These are phyloP conservation scores for Fallopia convolvulus DNA, from an alignment of 148 eudicot genomes.

Conservation along the genomic window DNA sequence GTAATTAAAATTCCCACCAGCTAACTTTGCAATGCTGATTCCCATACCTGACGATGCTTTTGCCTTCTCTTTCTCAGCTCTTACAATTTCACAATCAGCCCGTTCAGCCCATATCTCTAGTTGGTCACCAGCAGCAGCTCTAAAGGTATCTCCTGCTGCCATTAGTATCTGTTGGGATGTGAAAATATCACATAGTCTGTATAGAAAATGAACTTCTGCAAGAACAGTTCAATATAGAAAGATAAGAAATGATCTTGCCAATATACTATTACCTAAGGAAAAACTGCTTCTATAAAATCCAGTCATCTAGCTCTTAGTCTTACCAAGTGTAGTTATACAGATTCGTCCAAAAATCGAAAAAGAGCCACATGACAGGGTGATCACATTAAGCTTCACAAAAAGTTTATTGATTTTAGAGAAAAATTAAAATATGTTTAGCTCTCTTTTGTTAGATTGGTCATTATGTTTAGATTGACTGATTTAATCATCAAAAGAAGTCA, in stretches of 20 bases:
- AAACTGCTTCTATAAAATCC: not conserved
- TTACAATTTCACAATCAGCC: slow-evolving; percentile 86
- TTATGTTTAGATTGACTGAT: not conserved
- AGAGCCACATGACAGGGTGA: not conserved
- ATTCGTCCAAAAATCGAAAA: not conserved
- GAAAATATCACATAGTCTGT: not conserved
- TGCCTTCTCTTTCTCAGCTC: slow-evolving; percentile 78
- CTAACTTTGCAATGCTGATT: slow-evolving; percentile 11
- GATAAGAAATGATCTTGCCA: not conserved
- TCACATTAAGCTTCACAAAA: not conserved
- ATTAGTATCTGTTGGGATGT: slow-evolving; percentile 46
- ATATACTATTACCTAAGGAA: not conserved
- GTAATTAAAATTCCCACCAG: not conserved
- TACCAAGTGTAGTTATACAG: not conserved
- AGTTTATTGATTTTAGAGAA: not conserved
- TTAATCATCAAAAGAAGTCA: not conserved
- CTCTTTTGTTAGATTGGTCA: slow-evolving; percentile 5
- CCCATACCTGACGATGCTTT: slow-evolving; percentile 84
- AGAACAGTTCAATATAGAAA: not conserved
- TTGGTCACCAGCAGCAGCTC: slow-evolving; percentile 99
- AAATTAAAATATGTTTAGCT: not conserved
- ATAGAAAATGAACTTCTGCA: not conserved
- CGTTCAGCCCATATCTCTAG: slow-evolving; percentile 97
- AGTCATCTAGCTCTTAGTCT: not conserved
- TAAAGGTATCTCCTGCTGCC: slow-evolving; percentile 97